Evolutionary conservation across 805 yeast species (phyloP).

Genomic region (Starmera quercuum): DNA sequence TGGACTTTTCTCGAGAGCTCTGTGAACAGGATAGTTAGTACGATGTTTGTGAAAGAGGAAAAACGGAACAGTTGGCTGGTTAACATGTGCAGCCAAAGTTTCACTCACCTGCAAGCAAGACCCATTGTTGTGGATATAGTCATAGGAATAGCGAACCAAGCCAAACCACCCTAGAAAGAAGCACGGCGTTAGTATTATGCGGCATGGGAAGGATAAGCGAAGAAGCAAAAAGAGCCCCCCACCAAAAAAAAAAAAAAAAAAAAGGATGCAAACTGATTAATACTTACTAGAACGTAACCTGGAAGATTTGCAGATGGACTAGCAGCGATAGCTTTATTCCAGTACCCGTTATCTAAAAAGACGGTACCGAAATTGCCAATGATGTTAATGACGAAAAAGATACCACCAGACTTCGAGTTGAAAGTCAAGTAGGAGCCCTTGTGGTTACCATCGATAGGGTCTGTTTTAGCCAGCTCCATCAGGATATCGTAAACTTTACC

Average conservation of each 20-base stretch:
- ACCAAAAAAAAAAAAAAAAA: no score
- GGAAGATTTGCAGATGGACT: constrained; percentile 79
- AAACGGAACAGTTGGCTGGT: no score
- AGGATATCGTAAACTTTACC: constrained; percentile 70
- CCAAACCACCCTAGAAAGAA: constrained; percentile 84
- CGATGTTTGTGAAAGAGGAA: no score
- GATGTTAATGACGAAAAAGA: constrained; percentile 80
- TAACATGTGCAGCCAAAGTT: no score
- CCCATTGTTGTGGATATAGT: constrained; percentile 81
- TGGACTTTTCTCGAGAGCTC: constrained; percentile 62
- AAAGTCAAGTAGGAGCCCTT: constrained; percentile 85
- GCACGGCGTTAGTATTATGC: no score
- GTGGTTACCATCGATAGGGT: constrained; percentile 74
- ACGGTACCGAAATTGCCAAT: constrained; percentile 90
- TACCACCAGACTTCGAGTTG: constrained; percentile 80
- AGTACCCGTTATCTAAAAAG: constrained; percentile 79
- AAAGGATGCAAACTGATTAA: no score
- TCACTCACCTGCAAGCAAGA: constrained; percentile 69
- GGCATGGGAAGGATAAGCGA: no score
- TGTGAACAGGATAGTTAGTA: no score
- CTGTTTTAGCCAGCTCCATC: constrained; percentile 45
- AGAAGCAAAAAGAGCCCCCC: no score
- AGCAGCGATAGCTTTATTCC: constrained; percentile 84
- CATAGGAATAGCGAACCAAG: constrained; percentile 90
- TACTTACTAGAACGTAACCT: constrained; percentile 79